Percentiles rank a stretch among this genome's conserved stretches.
Evolutionary conservation across 805 yeast species (phyloP).

Genomic region (Candida vaughaniae): DNA sequence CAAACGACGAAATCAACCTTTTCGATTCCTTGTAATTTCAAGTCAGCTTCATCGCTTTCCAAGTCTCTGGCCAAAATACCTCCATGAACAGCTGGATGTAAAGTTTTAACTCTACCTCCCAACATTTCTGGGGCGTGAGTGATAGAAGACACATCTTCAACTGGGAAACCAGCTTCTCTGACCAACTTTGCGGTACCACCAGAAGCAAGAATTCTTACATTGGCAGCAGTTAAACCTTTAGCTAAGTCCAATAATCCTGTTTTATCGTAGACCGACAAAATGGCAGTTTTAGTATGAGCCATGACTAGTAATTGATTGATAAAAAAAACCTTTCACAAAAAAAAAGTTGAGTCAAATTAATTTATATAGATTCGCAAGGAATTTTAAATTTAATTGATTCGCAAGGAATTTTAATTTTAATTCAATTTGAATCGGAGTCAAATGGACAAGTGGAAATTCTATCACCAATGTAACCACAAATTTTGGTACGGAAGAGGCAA

Average conservation of each 20-base stretch:
- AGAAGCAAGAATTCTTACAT: constrained; percentile 90
- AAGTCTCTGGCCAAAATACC: constrained; percentile 94
- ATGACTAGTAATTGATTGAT: constrained; percentile 3
- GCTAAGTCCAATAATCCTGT: constrained; percentile 95
- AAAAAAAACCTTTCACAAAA: not conserved
- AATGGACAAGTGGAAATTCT: too few species aligned
- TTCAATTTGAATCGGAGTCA: too few species aligned
- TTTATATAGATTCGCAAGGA: not conserved
- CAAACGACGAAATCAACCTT: constrained; percentile 97
- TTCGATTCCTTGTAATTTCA: constrained; percentile 84
- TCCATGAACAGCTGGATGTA: constrained; percentile 99
- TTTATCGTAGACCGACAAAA: constrained; percentile 94
- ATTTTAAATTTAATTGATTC: not conserved
- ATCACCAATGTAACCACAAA: too few species aligned
- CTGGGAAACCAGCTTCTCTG: constrained; percentile 97
- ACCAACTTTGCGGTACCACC: constrained; percentile 96
- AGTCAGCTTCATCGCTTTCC: constrained; percentile 86
- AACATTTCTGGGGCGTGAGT: constrained; percentile 99
- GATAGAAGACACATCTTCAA: constrained; percentile 90
- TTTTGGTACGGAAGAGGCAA: too few species aligned
- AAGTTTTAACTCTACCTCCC: constrained; percentile 97
- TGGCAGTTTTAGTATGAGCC: constrained; percentile 74
- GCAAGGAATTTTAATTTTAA: too few species aligned
- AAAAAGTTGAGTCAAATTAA: too few species aligned
- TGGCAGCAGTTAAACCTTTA: constrained; percentile 85